Evolutionary conservation across 2,329 filamentous ascomycete genomes (phyloP), one percentile per base, ranked within the genome.

Genomic region (Stagonosporopsis cucurbitacearum): DNA sequence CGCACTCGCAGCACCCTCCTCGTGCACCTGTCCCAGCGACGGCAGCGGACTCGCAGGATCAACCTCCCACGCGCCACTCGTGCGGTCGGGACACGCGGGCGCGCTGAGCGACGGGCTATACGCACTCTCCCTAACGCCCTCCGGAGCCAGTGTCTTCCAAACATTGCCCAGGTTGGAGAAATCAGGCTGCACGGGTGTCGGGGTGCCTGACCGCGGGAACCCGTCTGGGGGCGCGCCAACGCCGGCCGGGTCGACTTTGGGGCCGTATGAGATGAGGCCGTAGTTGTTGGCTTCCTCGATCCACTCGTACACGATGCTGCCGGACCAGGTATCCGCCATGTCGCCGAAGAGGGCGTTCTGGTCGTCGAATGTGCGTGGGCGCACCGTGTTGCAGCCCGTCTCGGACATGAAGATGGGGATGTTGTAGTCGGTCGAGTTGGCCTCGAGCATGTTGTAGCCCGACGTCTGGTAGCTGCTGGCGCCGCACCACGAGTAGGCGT

Each of bases 251-350:
- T 80, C 81, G 11, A 81, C 82, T n/a, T 80, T 75, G 3, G 84
- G 78, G 1, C 89, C 90, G 71, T 96, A 96, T 19, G 83, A 87
- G 65, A 96, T 84, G 32, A 96, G 81, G 35, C 92, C 92, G 74
- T 96, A 96, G 68, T 91, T 77, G 75, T 96, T 96, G 46, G 84
- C 80, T 75, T 96, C 92, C 71, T 94, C 79, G 60, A 96, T 91
- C 92, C 92, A 96, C 73, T 96, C 91, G 76, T 96, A 96, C 63
- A 96, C 82, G 60, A 96, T 92, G 49, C 90, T 83, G 50, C 92
- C 92, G 47, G 89, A 92, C 82, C 84, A 88, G 25, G 80, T 86
- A 77, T 81, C 80, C 6, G 83, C 78, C 92, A 96, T 96, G 2
- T 90, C 77, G 39, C 90, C 88, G 66, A 95, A 89, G 64, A 96